These are phyloP conservation scores for Westerdykella ornata DNA, from an alignment of 2,329 filamentous ascomycete species.

Conservation along the genomic window DNA sequence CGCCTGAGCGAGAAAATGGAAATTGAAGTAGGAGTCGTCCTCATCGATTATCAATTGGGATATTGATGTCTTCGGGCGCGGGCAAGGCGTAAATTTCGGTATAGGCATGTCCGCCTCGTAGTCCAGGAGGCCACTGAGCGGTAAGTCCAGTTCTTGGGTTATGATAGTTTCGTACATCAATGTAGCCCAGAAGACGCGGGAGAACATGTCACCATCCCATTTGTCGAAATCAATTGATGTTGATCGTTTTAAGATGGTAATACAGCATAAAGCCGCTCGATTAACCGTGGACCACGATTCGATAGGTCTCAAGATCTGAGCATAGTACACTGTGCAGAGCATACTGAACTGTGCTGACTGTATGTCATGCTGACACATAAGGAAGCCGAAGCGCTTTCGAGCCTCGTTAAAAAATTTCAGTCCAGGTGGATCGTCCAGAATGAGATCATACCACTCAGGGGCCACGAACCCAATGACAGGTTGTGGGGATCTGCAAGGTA, in stretches of 20 bases:
- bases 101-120: conserved; percentile 50
- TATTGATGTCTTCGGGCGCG: conserved; percentile 31
- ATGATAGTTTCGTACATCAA: conserved; percentile 52
- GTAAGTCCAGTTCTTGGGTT: conserved; percentile 49
- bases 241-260: conserved; percentile 43
- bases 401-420: conserved; percentile 51
- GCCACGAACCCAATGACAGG: conserved; percentile 16
- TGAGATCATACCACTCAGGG: conserved; percentile 33
- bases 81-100: conserved; percentile 48
- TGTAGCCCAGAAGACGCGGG: conserved; percentile 50
- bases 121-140: conserved; percentile 45
- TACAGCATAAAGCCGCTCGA: conserved; percentile 47
- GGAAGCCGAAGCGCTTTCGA: conserved; percentile 46
- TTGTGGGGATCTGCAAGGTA: conserved; percentile 30
- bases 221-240: conserved; percentile 41
- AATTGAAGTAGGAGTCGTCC: conserved; percentile 51
- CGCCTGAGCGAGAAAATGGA: conserved; percentile 52
- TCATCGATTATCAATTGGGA: conserved; percentile 35
- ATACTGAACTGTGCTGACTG: conserved; percentile 50
- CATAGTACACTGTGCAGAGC: conserved; percentile 48
- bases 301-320: conserved; percentile 47
- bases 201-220: conserved; percentile 53
- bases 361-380: conserved; percentile 47
- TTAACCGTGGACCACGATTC: conserved; percentile 51
- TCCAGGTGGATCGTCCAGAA: conserved; percentile 39